phyloP scores from a whole-genome alignment of 2,329 filamentous ascomycete genomes.

The Karstenula rhodostoma region DNA sequence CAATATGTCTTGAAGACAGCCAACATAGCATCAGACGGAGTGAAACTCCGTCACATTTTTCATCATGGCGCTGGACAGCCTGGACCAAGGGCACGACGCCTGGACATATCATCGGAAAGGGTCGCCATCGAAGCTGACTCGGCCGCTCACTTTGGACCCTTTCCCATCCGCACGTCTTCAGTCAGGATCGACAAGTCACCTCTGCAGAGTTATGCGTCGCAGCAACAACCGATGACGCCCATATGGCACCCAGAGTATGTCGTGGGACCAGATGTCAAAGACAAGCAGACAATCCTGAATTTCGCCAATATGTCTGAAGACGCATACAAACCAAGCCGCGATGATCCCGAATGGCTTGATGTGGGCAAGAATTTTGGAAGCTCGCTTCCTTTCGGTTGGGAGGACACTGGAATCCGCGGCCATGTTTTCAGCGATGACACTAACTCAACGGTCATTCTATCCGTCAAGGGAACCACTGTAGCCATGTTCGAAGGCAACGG shows the following conservation, averaged over 20 bases:
- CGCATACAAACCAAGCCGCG: conserved; percentile 43
- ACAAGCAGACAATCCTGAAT: conserved; percentile 45
- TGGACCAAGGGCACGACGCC: conserved; percentile 42
- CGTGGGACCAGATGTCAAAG: conserved; percentile 40
- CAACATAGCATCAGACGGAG: conserved; percentile 14
- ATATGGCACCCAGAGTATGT: conserved; percentile 42
- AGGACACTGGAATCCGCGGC: conserved; percentile 47
- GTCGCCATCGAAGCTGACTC: conserved; percentile 30
- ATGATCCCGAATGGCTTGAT: conserved; percentile 47
- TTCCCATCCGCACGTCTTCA: conserved; percentile 38
- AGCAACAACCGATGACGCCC: conserved; percentile 37
- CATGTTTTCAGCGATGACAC: conserved; percentile 46
- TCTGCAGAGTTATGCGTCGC: conserved; percentile 26
- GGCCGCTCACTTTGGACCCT: conserved; percentile 37
- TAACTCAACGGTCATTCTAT: conserved; percentile 44
- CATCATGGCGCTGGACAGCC: conserved; percentile 47
- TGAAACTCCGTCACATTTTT: conserved; percentile 43
- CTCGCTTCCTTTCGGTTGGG: conserved; percentile 47
- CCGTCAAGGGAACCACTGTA: conserved; percentile 47
- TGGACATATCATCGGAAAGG: conserved; percentile 39
- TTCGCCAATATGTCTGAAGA: conserved; percentile 49
- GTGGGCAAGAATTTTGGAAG: conserved; percentile 41
- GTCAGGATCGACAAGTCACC: conserved; percentile 42
- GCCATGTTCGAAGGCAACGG: conserved; percentile 48
- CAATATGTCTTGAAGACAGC: conserved; percentile 8